phyloP scores from a whole-genome alignment of 257 asterid species.

The Capsicum baccatum region DNA sequence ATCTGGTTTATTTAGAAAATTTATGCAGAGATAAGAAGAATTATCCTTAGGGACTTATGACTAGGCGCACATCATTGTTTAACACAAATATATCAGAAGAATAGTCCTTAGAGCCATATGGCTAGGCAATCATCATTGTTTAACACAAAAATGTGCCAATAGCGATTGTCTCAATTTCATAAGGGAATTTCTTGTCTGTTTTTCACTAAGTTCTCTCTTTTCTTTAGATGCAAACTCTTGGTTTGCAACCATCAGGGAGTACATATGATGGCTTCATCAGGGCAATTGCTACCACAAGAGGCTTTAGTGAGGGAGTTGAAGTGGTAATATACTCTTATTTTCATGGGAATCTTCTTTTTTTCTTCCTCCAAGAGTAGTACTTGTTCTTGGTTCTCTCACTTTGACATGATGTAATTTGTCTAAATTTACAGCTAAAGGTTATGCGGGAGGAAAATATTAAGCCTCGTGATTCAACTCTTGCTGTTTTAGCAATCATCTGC shows the following conservation, averaged over 20 bases:
- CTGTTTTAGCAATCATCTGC: slow-evolving; percentile 74
- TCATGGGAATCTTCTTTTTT: slow-evolving; percentile 4
- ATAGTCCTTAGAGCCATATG: not conserved
- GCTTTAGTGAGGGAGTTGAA: slow-evolving; percentile 66
- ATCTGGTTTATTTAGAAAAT: slow-evolving; percentile 10
- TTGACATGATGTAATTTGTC: slow-evolving; percentile 6
- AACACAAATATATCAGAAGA: not conserved
- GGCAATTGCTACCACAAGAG: slow-evolving; percentile 60
- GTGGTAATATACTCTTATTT: slow-evolving; percentile 53
- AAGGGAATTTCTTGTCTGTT: not conserved
- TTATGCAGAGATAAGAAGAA: not conserved
- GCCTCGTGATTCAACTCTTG: slow-evolving; percentile 79
- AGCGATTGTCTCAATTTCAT: not conserved
- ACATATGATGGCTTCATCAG: slow-evolving; percentile 70
- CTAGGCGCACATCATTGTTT: not conserved
- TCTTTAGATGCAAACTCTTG: slow-evolving; percentile 80
- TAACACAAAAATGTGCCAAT: not conserved
- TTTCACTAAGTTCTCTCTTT: slow-evolving; percentile 34
- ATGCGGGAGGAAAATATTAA: slow-evolving; percentile 72
- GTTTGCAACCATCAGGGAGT: slow-evolving; percentile 65
- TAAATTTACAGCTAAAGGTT: slow-evolving; percentile 65
- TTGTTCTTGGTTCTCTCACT: slow-evolving; percentile 32
- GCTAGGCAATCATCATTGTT: not conserved
- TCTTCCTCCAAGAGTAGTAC: not conserved
- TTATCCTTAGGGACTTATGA: not conserved